Evolutionary conservation across 2,329 filamentous ascomycete genomes (phyloP), one percentile per base, ranked within the genome.

Genomic region (Botrytis pseudocinerea): DNA sequence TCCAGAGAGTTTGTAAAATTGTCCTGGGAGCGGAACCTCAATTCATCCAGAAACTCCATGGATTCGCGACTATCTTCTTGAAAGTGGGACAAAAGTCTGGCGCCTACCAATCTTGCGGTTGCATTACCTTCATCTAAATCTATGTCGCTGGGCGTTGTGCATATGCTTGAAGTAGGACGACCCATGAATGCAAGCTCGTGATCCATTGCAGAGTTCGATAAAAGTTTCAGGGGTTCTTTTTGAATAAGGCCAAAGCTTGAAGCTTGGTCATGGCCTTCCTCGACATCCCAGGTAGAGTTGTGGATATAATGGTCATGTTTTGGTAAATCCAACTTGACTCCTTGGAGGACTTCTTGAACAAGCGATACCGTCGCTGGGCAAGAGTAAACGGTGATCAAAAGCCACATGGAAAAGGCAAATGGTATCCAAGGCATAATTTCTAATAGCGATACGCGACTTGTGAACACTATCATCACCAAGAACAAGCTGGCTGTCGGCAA

Each of bases 381-480:
- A n/a, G 64, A 74, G 59, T 70, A 75, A 5, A 75, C 65, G 48
- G 73, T 74, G n/a, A 74, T 48, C 14, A 76, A 32, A 12, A 76
- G 57, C 46, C 73, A 74, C 28, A 76, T 20, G 44, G 64, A 72
- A 35, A 76, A 10, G 7, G 64, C 46, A 66, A 73, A 60, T 4
- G 75, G 74, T 35, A 73, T 51, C 75, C 75, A 76, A 35, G 73
- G 73, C 28, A 76, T 61, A 16, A 71, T 42, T 42, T 57, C 51
- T 22, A 42, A 20, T 42, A 38, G 70, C 25, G 75, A 60, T 44
- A 69, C 72, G 18, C 68, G 69, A 32, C 66, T 69, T 16, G 75
- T 72, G 16, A 70, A 73, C 38, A 44, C 18, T 25, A 71, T 28
- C 38, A 71, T 28, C 28, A 71, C 63, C 5, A 40, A 35, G 22